A percentile compares a stretch with the other conserved stretches of the same genome.
These are phyloP conservation scores for Myrica gale DNA, from an alignment of 306 rosid genomes.

Conservation along the genomic window DNA sequence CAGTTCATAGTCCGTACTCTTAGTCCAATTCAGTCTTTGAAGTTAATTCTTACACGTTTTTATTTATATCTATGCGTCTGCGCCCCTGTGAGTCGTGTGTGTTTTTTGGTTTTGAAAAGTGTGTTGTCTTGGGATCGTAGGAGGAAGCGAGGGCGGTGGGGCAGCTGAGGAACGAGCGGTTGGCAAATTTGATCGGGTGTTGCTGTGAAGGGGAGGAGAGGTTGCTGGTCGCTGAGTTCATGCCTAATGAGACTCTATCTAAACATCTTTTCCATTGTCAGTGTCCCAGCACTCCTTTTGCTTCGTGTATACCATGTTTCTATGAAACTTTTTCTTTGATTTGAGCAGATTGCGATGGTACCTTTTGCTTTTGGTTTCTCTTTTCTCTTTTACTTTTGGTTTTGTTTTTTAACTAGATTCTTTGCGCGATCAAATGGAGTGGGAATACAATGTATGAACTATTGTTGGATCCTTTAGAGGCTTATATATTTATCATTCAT, in stretches of 20 bases:
- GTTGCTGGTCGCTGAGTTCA: conserved; percentile 90
- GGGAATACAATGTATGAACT: not conserved
- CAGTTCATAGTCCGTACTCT: conserved; percentile 74
- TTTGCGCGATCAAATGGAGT: not conserved
- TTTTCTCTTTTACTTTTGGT: not conserved
- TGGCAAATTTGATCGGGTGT: conserved; percentile 87
- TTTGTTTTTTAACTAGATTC: not conserved
- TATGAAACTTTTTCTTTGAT: not conserved
- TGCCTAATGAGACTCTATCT: conserved; percentile 95
- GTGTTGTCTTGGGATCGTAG: conserved; percentile 42
- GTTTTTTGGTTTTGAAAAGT: conserved; percentile 18
- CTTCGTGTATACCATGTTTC: not conserved
- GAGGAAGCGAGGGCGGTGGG: conserved; percentile 93
- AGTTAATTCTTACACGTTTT: not conserved
- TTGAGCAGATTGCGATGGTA: conserved; percentile 6
- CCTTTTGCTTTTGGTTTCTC: not conserved
- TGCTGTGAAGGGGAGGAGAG: conserved; percentile 94
- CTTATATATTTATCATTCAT: not conserved
- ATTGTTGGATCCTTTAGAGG: not conserved
- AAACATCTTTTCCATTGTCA: conserved; percentile 95
- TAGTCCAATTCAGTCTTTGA: conserved; percentile 14
- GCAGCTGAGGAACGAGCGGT: conserved; percentile 64
- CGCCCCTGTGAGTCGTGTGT: conserved; percentile 8
- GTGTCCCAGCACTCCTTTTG: conserved; percentile 13
- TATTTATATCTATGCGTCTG: not conserved